Percentiles rank a stretch among this genome's conserved stretches.
These are phyloP conservation scores for Nephelium lappaceum DNA, from an alignment of 345 rosid genomes.

Conservation along the genomic window DNA sequence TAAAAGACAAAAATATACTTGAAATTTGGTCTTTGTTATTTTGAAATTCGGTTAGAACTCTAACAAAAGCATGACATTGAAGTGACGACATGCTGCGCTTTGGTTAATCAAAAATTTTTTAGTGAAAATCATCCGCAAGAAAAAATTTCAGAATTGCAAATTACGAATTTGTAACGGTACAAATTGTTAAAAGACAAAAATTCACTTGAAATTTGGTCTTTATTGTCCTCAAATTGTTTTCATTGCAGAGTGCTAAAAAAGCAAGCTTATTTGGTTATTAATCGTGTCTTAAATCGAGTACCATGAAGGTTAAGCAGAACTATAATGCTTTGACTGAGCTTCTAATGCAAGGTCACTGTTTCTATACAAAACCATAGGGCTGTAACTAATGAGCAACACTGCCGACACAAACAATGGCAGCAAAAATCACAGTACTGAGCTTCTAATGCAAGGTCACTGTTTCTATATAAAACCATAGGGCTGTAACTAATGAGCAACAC, in stretches of 20 bases:
- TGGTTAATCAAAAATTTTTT: no score
- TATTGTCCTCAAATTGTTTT: not conserved
- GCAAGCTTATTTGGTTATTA: not conserved
- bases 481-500: not conserved
- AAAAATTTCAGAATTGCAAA: not conserved
- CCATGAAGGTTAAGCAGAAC: not conserved
- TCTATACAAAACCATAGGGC: not conserved
- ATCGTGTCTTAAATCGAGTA: not conserved
- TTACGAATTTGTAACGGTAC: no score
- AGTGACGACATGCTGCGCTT: not conserved
- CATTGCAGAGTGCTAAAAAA: no score
- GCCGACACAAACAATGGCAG: constrained; percentile 23
- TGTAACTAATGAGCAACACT: not conserved
- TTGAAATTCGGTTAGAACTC: not conserved
- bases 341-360: not conserved
- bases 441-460: not conserved
- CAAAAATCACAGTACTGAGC: not conserved
- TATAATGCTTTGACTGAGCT: not conserved
- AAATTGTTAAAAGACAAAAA: no score
- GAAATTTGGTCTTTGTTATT: no score
- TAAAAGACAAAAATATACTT: no score
- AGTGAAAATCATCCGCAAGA: not conserved
- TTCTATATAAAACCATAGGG: not conserved
- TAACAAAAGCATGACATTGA: not conserved
- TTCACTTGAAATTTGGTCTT: no score